Base-by-base conservation (phyloP, 2,329 filamentous ascomycete genomes). In the Corniculantispora saksenae region DNA sequence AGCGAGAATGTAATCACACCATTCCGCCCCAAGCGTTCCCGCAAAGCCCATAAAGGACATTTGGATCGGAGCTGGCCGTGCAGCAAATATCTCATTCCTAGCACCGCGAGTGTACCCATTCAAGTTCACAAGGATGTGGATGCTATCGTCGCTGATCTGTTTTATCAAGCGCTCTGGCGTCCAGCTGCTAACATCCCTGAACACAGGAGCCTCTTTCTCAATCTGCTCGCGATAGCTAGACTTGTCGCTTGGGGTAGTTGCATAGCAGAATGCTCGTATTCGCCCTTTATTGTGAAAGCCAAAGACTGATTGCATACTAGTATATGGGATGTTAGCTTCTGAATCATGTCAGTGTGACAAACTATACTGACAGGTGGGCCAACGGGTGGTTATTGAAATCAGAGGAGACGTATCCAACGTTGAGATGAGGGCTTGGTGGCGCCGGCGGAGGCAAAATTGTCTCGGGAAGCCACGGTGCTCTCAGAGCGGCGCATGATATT, bases 1-100 rank as follows among this genome's bases (percentile, higher is more conserved):
- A 3, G 95, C 94, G 29, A 98, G 85, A 19, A 99, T 89, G 73
- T 99, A 99, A 75, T 99, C 95, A 71, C 95, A 99, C 95, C 95
- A 99, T 75, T 99, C 95, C 3, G 95, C 95, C 7, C 95, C 95
- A 1, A 99, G 81, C 0, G 94, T 97, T 12, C 95, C 95, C 0
- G 95, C 95, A 75, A 99, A 99, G 0, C 95, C 95, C 95, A 99
- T 99, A 73, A 99, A 99, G 0, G 95, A 97, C 95, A 99, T 99
- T 70, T 99, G 95, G 51, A 99, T 93, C 0, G 95, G 95, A 2
- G 94, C 93, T 19, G 95, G 93, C 29, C 96, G 88, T 25, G 95
- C 95, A 25, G 95, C 95, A 76, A 99, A 99, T 4, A 99, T 90
- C 74, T 99, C 95, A 71, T 99, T 99, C 27, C 94, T 88, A n/a